Percentiles rank a stretch among this genome's conserved stretches.
phyloP scores from a whole-genome alignment of 2,329 filamentous ascomycete genomes.

The Paecilomyces sp. region DNA sequence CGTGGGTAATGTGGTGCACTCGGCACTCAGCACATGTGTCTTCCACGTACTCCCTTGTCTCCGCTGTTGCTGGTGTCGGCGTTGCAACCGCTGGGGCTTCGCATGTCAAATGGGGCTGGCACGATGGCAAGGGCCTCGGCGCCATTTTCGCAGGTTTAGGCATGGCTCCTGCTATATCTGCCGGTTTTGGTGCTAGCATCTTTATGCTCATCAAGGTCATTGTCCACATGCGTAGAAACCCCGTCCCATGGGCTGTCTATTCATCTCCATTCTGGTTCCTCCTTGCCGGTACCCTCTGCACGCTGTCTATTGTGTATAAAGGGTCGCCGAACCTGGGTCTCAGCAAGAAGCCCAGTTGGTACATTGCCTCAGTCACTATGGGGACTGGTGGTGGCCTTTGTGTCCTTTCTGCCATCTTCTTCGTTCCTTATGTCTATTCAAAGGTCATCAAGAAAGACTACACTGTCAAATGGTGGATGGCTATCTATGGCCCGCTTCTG shows the following conservation, averaged over 20 bases:
- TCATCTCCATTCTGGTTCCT: conserved; percentile 72
- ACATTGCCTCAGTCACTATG: conserved; percentile 8
- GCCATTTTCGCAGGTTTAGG: conserved; percentile 64
- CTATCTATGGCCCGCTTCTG: conserved; percentile 57
- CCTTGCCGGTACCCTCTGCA: conserved; percentile 65
- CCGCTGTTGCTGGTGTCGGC: conserved; percentile 61
- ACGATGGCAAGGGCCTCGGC: conserved; percentile 59
- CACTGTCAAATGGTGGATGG: conserved; percentile 56
- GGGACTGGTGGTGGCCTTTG: conserved; percentile 56
- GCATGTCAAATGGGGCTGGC: conserved; percentile 64
- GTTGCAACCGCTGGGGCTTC: conserved; percentile 58
- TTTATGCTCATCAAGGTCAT: conserved; percentile 65
- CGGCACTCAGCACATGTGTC: conserved; percentile 65
- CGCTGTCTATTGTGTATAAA: conserved; percentile 74
- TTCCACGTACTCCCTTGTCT: conserved; percentile 65
- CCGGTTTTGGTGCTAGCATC: conserved; percentile 57
- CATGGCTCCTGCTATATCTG: conserved; percentile 65
- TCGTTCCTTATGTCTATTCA: conserved; percentile 62
- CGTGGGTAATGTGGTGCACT: conserved; percentile 78
- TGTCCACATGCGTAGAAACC: conserved; percentile 67
- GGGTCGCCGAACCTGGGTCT: conserved; percentile 63
- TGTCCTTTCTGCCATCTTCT: conserved; percentile 59
- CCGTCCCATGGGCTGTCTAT: conserved; percentile 65
- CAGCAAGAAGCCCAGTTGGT: conserved; percentile 43
- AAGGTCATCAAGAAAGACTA: conserved; percentile 63